phyloP scores from a whole-genome alignment of 139 green algal genomes.

The Haematococcus sp. region DNA sequence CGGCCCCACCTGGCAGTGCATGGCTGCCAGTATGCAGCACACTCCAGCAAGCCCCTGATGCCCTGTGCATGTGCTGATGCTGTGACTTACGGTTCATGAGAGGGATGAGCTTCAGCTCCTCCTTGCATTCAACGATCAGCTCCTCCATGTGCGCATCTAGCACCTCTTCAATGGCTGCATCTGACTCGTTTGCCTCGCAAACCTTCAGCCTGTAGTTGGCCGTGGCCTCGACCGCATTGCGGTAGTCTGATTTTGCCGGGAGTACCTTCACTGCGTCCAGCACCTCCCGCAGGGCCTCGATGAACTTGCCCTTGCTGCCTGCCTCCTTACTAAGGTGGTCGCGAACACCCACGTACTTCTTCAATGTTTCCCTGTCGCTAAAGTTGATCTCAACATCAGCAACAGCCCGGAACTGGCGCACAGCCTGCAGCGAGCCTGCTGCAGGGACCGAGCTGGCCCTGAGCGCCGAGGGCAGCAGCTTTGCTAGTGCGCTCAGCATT shows the following conservation, averaged over 20 bases:
- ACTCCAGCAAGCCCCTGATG: not conserved
- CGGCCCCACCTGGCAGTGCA: not conserved
- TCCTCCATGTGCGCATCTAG: conserved; percentile 59
- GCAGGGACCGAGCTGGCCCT: not conserved
- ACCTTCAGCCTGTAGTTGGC: conserved; percentile 46
- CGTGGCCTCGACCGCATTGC: conserved; percentile 43
- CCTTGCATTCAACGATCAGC: conserved; percentile 48
- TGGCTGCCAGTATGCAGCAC: not conserved
- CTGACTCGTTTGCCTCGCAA: conserved; percentile 42
- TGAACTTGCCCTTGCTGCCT: conserved; percentile 28
- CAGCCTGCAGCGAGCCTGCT: conserved; percentile 4
- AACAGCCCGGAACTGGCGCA: conserved; percentile 33
- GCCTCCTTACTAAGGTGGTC: conserved; percentile 41
- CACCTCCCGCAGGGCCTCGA: conserved; percentile 33
- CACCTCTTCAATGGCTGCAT: conserved; percentile 56
- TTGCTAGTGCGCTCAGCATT: not conserved
- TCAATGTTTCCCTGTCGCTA: conserved; percentile 35
- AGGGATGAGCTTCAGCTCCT: conserved; percentile 44
- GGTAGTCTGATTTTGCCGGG: conserved; percentile 43
- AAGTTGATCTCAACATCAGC: conserved; percentile 49
- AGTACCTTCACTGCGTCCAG: conserved; percentile 27
- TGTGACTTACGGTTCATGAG: conserved; percentile 34
- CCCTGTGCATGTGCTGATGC: not conserved
- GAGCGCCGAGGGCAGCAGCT: not conserved
- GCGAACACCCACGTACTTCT: conserved; percentile 50